Percentiles rank a stretch among this genome's conserved stretches.
Evolutionary conservation across 768 basidiomycete species (phyloP).

Genomic region (Gyrodon lividus): DNA sequence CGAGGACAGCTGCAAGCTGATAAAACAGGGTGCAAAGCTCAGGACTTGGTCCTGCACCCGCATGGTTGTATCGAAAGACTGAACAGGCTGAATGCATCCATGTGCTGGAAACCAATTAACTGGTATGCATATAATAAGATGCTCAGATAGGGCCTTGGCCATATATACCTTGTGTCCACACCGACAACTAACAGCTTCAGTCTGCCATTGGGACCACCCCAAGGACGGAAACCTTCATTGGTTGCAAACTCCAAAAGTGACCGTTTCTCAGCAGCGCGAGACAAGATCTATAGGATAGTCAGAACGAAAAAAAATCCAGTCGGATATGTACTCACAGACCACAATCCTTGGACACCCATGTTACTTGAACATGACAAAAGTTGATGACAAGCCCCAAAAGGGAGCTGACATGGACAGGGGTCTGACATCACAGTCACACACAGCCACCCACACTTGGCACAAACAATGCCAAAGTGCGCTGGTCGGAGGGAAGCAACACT

Average conservation of each 20-base stretch:
- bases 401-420: too few relatives aligned
- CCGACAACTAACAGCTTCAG: constrained; percentile 1
- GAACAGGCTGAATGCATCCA: constrained; percentile 3
- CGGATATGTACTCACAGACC: not conserved
- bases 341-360: not conserved
- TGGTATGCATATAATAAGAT: not conserved
- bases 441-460: too few relatives aligned
- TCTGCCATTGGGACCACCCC: not conserved
- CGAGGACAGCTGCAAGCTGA: constrained; percentile 38
- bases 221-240: not conserved
- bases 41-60: constrained; percentile 40
- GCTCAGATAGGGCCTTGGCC: not conserved
- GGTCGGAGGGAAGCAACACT: too few relatives aligned
- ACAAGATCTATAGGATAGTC: not conserved
- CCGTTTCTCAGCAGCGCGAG: not conserved
- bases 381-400: not conserved
- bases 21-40: constrained; percentile 45
- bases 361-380: not conserved
- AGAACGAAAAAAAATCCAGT: not conserved
- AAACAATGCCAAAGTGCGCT: too few relatives aligned
- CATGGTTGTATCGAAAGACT: constrained; percentile 8
- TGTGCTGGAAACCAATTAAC: not conserved
- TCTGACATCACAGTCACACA: too few relatives aligned
- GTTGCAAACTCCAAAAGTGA: not conserved
- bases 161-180: constrained; percentile 14